Evolutionary conservation across 768 basidiomycete genomes (phyloP).

Genomic region (Royoungia palumana): DNA sequence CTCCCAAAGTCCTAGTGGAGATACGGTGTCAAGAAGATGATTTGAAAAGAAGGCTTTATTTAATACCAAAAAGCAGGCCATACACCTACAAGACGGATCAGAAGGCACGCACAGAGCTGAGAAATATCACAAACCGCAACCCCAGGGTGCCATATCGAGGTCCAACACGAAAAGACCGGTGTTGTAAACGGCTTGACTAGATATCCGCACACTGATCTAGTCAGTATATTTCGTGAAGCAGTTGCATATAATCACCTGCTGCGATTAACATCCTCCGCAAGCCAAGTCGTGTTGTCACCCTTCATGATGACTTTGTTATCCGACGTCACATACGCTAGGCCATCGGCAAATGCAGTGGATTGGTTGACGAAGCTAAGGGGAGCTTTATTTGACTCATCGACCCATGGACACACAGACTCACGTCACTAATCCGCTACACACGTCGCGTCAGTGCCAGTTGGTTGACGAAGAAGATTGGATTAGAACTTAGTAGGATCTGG

Average conservation of each 20-base stretch:
- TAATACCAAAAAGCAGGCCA: slow-evolving; percentile 82
- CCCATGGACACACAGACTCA: slow-evolving; percentile 34
- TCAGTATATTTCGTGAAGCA: slow-evolving; percentile 1
- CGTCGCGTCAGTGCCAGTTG: slow-evolving; percentile 12
- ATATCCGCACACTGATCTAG: slow-evolving; percentile 66
- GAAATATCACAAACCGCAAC: slow-evolving; percentile 55
- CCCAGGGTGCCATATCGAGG: slow-evolving; percentile 80
- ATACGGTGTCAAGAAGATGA: slow-evolving; percentile 2
- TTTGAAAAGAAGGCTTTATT: background rate
- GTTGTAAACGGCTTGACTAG: slow-evolving; percentile 58
- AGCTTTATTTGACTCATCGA: slow-evolving; percentile 6
- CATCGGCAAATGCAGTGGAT: slow-evolving; percentile 47
- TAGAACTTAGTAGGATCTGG: slow-evolving; percentile 62
- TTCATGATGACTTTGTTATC: slow-evolving; percentile 70
- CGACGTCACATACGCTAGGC: slow-evolving; percentile 55
- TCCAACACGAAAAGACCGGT: slow-evolving; percentile 85
- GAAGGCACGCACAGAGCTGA: background rate
- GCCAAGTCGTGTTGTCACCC: slow-evolving; percentile 62
- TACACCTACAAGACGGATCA: slow-evolving; percentile 42
- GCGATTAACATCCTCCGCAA: slow-evolving; percentile 52
- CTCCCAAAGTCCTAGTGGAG: slow-evolving; percentile 37
- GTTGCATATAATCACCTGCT: slow-evolving; percentile 45
- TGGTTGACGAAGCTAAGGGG: slow-evolving; percentile 57
- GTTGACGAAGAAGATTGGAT: slow-evolving; percentile 5
- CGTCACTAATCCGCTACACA: slow-evolving; percentile 64